Evolutionary conservation across 2,329 filamentous ascomycete species (phyloP), one percentile per base, ranked within the genome.

Genomic region (Colletotrichum aenigma): DNA sequence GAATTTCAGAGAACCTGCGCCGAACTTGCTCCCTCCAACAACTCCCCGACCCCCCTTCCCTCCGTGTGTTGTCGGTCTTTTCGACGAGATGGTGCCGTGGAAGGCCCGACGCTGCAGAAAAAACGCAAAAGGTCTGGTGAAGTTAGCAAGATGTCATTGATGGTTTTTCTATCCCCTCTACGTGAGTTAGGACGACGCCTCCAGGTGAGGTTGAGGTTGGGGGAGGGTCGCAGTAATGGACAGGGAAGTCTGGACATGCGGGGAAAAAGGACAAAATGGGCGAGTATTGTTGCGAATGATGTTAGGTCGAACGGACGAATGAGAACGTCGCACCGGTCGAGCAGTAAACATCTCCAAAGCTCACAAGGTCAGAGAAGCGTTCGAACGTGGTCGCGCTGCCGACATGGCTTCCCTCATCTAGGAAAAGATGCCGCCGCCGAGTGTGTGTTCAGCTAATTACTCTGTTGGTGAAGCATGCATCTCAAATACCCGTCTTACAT

Each of bases 41-140:
- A 10, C 60, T 62, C n/a, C 70, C 48, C 34, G 34, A 43, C 18
- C 36, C 21, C 24, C n/a, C 16, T n/a, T 43, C 4, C 12, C 36
- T 24, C 21, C 4, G 7, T 15, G 34, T 32, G n/a, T 21, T 18
- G 10, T 48, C 13, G 6, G 43, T 48, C 7, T 69, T 58, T 68
- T 48, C 38, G 28, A 69, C 74, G 74, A 76, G 65, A 52, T 76
- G 66, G 70, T 74, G 65, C 74, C 74, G 65, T 70, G 74, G 55
- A 76, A 74, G 74, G 60, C 61, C 74, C 74, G 74, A 65, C 60
- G 48, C 34, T 48, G 70, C 26, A 32, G 30, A 21, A n/a, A 15
- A 55, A 32, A 55, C 16, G 52, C n/a, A 18, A 43, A 15, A 36
- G 18, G 58, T 36, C 21, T 28, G 21, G 24, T 58, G 36, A n/a